Evolutionary conservation across 1,284 basidiomycete genomes (phyloP).

Genomic region (Pseudozyma tsukubaensis): DNA sequence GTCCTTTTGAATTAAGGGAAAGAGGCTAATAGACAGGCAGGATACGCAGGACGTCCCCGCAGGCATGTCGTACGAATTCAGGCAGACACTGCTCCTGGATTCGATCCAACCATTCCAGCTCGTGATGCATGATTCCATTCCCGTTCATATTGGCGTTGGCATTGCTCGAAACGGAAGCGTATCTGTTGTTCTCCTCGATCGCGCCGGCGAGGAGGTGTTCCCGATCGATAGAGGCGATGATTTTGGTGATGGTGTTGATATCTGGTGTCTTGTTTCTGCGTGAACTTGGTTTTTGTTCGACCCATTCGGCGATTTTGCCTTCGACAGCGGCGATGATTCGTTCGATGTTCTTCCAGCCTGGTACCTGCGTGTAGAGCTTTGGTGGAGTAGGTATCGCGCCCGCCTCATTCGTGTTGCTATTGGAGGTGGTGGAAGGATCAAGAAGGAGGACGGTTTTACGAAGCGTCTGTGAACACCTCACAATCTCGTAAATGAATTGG

Average conservation of each 20-base stretch:
- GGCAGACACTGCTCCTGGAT: slow-evolving; percentile 48
- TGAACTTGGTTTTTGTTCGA: slow-evolving; percentile 30
- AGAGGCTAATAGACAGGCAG: slow-evolving; percentile 33
- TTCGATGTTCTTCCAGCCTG: slow-evolving; percentile 47
- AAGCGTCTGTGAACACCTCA: slow-evolving; percentile 42
- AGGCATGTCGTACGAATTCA: slow-evolving; percentile 41
- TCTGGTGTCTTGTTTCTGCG: slow-evolving; percentile 33
- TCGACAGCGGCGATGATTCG: slow-evolving; percentile 51
- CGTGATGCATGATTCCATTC: slow-evolving; percentile 22
- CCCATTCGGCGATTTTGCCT: slow-evolving; percentile 41
- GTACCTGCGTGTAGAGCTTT: slow-evolving; percentile 32
- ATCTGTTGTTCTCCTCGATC: slow-evolving; percentile 18
- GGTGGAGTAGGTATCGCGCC: slow-evolving; percentile 16
- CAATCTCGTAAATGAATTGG: slow-evolving; percentile 59
- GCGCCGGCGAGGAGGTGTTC: slow-evolving; percentile 48
- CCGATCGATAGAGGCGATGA: slow-evolving; percentile 54
- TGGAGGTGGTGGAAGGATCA: slow-evolving; percentile 12
- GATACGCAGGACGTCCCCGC: slow-evolving; percentile 44
- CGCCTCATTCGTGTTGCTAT: background rate
- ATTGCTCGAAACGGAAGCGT: background rate
- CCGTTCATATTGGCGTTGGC: background rate
- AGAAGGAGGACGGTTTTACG: slow-evolving; percentile 31
- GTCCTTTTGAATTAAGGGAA: background rate
- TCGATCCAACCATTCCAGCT: slow-evolving; percentile 50
- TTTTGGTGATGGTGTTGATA: slow-evolving; percentile 38